A percentile compares a stretch with the other conserved stretches of the same genome.
Conservation (phyloP, 2,329 filamentous ascomycete genomes). For the Chaetomium olivaceum region DNA sequence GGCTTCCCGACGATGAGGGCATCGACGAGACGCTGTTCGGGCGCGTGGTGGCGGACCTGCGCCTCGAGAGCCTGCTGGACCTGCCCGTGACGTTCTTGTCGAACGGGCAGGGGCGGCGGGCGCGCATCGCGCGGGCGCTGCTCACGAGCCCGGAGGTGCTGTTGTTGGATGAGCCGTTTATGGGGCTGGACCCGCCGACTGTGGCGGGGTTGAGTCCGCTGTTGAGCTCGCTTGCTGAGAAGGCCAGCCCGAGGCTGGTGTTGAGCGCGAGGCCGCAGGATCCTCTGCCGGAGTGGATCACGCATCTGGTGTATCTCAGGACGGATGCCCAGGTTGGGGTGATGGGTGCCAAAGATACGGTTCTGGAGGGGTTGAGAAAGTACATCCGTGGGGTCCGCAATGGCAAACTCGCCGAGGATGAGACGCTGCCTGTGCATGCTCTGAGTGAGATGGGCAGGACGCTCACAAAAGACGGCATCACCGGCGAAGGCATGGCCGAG, state of each 20-base stretch:
- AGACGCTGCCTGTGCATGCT: constrained; percentile 49
- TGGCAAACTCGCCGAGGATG: constrained; percentile 48
- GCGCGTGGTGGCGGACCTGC: constrained; percentile 68
- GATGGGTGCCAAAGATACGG: constrained; percentile 64
- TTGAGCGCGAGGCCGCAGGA: constrained; percentile 83
- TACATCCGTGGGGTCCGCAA: constrained; percentile 51
- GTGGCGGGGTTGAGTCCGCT: constrained; percentile 70
- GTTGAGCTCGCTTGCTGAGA: constrained; percentile 66
- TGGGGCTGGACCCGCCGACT: constrained; percentile 89
- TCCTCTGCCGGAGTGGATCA: constrained; percentile 85
- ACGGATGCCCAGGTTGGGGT: constrained; percentile 64
- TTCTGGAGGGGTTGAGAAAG: constrained; percentile 55
- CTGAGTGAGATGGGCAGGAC: constrained; percentile 53
- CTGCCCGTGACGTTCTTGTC: constrained; percentile 88
- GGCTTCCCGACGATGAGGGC: constrained; percentile 51
- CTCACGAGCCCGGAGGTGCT: constrained; percentile 77
- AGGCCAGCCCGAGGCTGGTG: constrained; percentile 69
- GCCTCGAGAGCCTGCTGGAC: constrained; percentile 66
- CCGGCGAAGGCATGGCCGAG: constrained; percentile 42
- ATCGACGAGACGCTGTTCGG: constrained; percentile 55
- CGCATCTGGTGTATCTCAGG: constrained; percentile 73
- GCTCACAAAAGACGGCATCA: constrained; percentile 44
- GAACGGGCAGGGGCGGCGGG: constrained; percentile 86
- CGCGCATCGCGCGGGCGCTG: constrained; percentile 84
- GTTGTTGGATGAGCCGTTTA: constrained; percentile 90